Evolutionary conservation across 2,329 filamentous ascomycete genomes (phyloP), one percentile per base, ranked within the genome.

Genomic region (Cladosporium velox): DNA sequence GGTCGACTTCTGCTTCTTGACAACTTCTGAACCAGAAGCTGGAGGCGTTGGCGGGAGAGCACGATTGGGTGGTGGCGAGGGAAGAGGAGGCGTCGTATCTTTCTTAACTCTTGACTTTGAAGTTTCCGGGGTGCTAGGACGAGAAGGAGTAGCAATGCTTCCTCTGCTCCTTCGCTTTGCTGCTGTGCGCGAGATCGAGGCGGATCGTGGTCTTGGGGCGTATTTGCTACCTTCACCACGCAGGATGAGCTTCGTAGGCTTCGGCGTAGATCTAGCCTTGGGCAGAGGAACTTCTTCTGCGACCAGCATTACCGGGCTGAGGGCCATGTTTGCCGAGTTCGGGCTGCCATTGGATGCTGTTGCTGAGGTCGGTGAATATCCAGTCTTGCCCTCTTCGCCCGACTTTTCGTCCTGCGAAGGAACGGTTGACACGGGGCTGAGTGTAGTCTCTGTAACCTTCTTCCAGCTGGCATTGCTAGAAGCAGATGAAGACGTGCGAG

Each of bases 221-320:
- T 75, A 76, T 64, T 72, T 72, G 57, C 65, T 55, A 72, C 72
- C 52, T 71, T 73, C 49, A 8, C 64, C 64, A 44, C 64, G 57
- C n/a, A 76, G 57, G 15, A 77, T 66, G 18, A 75, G 64, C n/a
- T 70, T 70, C 4, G 74, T 70, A 18, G 75, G 72, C 62, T 72
- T 75, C 14, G 68, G 69, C 18, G 64, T 60, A 1, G 67, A 68
- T 51, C 70, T 73, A 2, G 71, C 68, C 60, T 72, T 75, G 7
- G 68, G 68, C 15, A 75, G 63, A 2, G 75, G 74, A 18, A 74
- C 70, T 55, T 77, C 70, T 65, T 78, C 77, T 3, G 76, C 76
- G 3, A 77, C 72, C 10, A 76, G 72, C 72, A 75, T 75, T n/a
- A 74, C 70, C 12, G 76, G 75, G n/a, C 75, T 75, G 34, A 75